phyloP scores from a whole-genome alignment of 768 basidiomycete species.

The Trametes cinnabarina region DNA sequence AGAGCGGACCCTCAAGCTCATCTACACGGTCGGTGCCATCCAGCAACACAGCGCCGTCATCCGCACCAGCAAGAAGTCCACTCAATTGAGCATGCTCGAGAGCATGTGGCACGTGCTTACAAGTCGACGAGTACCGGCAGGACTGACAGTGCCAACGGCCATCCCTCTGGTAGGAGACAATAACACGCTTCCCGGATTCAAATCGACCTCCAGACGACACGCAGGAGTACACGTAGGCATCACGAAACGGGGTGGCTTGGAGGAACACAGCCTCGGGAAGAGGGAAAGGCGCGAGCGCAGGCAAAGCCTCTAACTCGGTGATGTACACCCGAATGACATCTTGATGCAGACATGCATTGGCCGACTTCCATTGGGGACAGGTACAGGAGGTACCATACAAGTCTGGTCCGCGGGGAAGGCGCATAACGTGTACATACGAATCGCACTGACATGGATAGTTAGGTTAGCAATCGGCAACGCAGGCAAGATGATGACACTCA shows the following conservation, averaged over 20 bases:
- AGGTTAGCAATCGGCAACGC: neutral
- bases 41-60: neutral
- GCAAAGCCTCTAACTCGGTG: neutral
- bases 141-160: conserved; percentile 10
- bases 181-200: conserved; percentile 5
- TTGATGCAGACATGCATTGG: neutral
- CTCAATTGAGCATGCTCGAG: neutral
- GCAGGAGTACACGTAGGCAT: conserved; percentile 3
- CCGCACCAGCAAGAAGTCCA: neutral
- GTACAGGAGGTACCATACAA: neutral
- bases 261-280: neutral
- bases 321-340: neutral
- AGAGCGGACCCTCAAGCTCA: neutral
- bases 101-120: conserved; percentile 6
- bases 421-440: neutral
- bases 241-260: neutral
- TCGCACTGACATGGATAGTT: neutral
- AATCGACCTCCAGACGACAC: neutral
- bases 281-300: neutral
- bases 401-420: neutral
- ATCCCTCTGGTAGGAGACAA: conserved; percentile 1
- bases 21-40: neutral
- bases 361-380: neutral
- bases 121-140: neutral
- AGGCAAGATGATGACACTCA: too few species aligned